Conservation (phyloP, 2,329 filamentous ascomycete species). For the Xylaria sp. region DNA sequence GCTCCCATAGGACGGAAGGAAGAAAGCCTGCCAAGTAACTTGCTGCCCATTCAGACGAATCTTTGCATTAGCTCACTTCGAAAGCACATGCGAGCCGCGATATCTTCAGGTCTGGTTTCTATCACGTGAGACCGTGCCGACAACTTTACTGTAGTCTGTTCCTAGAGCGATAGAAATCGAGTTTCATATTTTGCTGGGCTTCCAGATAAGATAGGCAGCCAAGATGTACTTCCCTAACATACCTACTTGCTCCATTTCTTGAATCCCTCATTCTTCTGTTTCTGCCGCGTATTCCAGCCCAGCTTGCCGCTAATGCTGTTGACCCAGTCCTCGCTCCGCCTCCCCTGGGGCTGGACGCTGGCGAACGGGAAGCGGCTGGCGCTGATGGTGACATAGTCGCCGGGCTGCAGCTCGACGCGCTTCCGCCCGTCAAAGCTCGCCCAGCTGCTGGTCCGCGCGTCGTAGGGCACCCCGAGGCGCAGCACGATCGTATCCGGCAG, state of each 20-base stretch:
- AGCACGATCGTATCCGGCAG: slow-evolving; percentile 95
- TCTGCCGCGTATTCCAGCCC: slow-evolving; percentile 81
- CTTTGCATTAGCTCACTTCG: neutral
- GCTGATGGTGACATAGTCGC: slow-evolving; percentile 85
- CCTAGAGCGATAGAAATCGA: neutral
- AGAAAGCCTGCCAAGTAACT: too few relatives aligned
- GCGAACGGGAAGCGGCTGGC: slow-evolving; percentile 83
- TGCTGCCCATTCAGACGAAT: neutral
- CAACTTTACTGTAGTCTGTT: neutral
- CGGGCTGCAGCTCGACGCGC: slow-evolving; percentile 76
- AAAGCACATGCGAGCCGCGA: neutral
- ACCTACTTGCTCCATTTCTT: slow-evolving; percentile 51
- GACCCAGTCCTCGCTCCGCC: slow-evolving; percentile 78
- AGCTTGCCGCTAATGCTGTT: slow-evolving; percentile 80
- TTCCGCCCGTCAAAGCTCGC: slow-evolving; percentile 97
- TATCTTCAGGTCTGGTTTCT: neutral
- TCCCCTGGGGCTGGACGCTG: slow-evolving; percentile 71
- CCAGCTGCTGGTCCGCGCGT: slow-evolving; percentile 88
- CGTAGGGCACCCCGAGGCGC: slow-evolving; percentile 91
- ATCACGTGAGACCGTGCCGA: neutral
- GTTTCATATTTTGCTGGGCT: neutral
- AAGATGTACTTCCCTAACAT: too few relatives aligned
- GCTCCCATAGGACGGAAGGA: too few relatives aligned
- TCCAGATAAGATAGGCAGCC: neutral
- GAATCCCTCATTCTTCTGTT: slow-evolving; percentile 69